Evolutionary conservation across 306 rosid genomes (phyloP).

Genomic region (Biancaea sappan): DNA sequence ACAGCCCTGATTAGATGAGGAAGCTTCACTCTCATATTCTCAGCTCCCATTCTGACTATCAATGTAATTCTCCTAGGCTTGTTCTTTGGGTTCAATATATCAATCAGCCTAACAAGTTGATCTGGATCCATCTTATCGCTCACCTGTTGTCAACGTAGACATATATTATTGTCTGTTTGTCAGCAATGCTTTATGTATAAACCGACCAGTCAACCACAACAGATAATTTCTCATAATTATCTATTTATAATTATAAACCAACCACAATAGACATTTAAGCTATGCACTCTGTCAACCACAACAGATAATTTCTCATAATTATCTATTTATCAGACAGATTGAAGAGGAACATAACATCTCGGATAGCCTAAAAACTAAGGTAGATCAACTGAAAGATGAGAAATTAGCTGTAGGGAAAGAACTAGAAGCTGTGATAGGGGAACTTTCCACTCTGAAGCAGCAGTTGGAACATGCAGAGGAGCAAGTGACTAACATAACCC

Average conservation of each 20-base stretch:
- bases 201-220: no score
- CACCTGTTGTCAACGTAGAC: conserved; percentile 43
- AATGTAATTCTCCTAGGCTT: conserved; percentile 59
- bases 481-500: conserved; percentile 46
- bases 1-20: conserved; percentile 59
- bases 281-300: no score
- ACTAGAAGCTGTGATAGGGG: conserved; percentile 51
- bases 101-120: conserved; percentile 53
- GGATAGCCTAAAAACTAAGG: conserved; percentile 44
- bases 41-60: conserved; percentile 63
- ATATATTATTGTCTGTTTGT: conserved; percentile 9
- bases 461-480: conserved; percentile 57
- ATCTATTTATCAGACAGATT: conserved; percentile 54
- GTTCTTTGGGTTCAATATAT: conserved; percentile 56
- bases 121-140: conserved; percentile 60
- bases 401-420: conserved; percentile 55
- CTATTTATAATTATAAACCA: no score
- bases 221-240: no score
- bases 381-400: conserved; percentile 62
- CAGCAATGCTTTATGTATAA: neutral
- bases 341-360: conserved; percentile 61
- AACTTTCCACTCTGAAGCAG: conserved; percentile 53
- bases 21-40: conserved; percentile 62
- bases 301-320: no score
- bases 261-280: neutral